Conservation (phyloP, 345 rosid genomes). For the Triadica sebifera region DNA sequence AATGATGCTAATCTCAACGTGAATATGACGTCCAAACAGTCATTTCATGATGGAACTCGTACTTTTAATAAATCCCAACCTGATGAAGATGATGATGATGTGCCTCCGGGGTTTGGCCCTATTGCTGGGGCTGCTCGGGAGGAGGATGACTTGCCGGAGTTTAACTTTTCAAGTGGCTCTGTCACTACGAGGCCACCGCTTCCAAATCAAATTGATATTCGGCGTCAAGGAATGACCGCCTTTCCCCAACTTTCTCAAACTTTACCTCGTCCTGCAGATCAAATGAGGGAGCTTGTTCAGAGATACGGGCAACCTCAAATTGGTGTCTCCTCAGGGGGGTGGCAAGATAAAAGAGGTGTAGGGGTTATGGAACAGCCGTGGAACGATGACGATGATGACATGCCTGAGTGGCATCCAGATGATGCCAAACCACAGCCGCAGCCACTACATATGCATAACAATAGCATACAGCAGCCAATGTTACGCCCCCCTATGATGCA, state of each 20-base stretch:
- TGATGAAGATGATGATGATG: constrained; percentile 39
- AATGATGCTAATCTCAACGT: constrained; percentile 39
- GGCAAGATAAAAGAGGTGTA: constrained; percentile 15
- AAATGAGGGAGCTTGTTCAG: constrained; percentile 72
- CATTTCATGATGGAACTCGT: constrained; percentile 4
- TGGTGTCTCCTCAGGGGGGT: background rate
- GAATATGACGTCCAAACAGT: constrained; percentile 22
- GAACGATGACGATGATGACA: constrained; percentile 68
- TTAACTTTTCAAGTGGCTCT: constrained; percentile 50
- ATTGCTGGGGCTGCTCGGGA: constrained; percentile 40
- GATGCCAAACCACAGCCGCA: constrained; percentile 11
- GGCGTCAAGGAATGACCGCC: background rate
- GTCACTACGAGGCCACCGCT: background rate
- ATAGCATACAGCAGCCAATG: constrained; percentile 16
- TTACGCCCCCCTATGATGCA: constrained; percentile 22
- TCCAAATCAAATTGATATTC: constrained; percentile 10
- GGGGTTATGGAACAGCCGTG: constrained; percentile 42
- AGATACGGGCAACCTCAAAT: constrained; percentile 67
- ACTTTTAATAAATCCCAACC: constrained; percentile 20
- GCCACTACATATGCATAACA: constrained; percentile 14
- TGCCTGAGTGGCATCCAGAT: constrained; percentile 94
- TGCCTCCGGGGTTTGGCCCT: constrained; percentile 95
- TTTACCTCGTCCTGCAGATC: constrained; percentile 45
- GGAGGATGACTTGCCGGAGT: constrained; percentile 93
- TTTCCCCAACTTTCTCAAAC: constrained; percentile 19